These are phyloP conservation scores for Aspergillus tanneri DNA, from an alignment of 2,329 filamentous ascomycete species.

Conservation along the genomic window DNA sequence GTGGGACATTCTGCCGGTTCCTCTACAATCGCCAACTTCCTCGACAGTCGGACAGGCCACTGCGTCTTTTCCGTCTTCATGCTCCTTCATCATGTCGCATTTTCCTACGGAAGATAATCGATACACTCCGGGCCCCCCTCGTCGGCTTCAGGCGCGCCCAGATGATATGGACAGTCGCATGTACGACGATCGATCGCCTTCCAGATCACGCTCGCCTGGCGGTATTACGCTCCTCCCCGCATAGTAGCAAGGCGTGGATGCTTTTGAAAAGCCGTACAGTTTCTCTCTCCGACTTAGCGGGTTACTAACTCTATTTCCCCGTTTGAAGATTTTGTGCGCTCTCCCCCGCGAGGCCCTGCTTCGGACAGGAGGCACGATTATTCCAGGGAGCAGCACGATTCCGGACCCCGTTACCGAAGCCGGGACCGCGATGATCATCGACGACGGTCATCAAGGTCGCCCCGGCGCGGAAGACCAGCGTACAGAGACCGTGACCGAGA, in stretches of 20 bases:
- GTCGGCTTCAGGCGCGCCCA: slow-evolving; percentile 29
- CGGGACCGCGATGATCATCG: slow-evolving; percentile 39
- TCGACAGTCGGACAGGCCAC: not conserved
- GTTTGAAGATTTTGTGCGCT: slow-evolving; percentile 39
- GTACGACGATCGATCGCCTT: slow-evolving; percentile 47
- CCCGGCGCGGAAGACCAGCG: slow-evolving; percentile 35
- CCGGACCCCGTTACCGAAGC: slow-evolving; percentile 32
- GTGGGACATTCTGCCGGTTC: slow-evolving; percentile 20
- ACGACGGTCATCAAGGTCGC: slow-evolving; percentile 34
- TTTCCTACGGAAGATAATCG: slow-evolving; percentile 29
- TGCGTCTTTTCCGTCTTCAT: slow-evolving; percentile 11
- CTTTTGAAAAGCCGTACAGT: slow-evolving; percentile 11
- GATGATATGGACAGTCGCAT: slow-evolving; percentile 45
- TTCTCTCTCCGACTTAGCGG: slow-evolving; percentile 23
- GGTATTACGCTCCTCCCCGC: slow-evolving; percentile 47
- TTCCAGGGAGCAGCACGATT: slow-evolving; percentile 30
- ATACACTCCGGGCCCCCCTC: slow-evolving; percentile 21
- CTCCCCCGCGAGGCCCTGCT: slow-evolving; percentile 38
- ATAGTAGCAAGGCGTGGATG: slow-evolving; percentile 38
- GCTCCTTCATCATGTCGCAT: slow-evolving; percentile 28
- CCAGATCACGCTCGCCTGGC: slow-evolving; percentile 45
- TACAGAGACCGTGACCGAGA: slow-evolving; percentile 50
- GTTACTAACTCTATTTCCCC: slow-evolving; percentile 38
- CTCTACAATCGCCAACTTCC: not conserved
- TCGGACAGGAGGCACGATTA: slow-evolving; percentile 39